Evolutionary conservation across 176 grass and related monocot species (phyloP).

Genomic region (Rhynchospora tenuis): DNA sequence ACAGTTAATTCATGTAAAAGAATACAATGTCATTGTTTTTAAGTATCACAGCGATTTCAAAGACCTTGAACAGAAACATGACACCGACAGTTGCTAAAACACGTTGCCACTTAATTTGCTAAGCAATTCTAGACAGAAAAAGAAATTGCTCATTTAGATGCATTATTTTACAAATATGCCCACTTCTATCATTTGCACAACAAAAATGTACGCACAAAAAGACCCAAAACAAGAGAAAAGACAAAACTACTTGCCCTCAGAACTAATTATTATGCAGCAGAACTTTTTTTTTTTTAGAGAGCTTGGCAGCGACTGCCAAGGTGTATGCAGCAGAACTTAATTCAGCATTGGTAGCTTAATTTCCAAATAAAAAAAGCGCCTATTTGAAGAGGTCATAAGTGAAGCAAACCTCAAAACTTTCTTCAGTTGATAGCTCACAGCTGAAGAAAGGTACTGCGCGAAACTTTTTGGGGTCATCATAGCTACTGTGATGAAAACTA

Average conservation of each 20-base stretch:
- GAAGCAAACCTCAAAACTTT: neutral
- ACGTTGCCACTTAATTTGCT: neutral
- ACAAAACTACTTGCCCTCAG: too few relatives aligned
- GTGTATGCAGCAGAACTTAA: neutral
- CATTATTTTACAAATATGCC: neutral
- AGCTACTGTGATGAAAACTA: too few relatives aligned
- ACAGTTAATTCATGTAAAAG: neutral
- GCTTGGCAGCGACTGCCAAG: too few relatives aligned
- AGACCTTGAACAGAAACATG: neutral
- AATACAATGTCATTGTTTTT: neutral
- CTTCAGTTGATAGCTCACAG: neutral
- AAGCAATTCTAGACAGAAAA: neutral
- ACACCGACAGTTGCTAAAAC: neutral
- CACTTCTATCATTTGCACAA: neutral
- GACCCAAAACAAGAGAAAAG: neutral
- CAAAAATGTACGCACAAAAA: neutral
- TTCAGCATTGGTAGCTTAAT: neutral
- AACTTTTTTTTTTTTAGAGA: too few relatives aligned
- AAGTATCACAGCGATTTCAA: neutral
- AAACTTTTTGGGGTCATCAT: too few relatives aligned
- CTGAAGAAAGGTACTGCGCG: too few relatives aligned
- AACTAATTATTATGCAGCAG: neutral
- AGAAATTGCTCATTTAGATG: neutral
- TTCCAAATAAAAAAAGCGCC: neutral
- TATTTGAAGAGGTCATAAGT: neutral